These are phyloP conservation scores for Seiridium unicorne DNA, from an alignment of 2,329 filamentous ascomycete species.

Conservation along the genomic window DNA sequence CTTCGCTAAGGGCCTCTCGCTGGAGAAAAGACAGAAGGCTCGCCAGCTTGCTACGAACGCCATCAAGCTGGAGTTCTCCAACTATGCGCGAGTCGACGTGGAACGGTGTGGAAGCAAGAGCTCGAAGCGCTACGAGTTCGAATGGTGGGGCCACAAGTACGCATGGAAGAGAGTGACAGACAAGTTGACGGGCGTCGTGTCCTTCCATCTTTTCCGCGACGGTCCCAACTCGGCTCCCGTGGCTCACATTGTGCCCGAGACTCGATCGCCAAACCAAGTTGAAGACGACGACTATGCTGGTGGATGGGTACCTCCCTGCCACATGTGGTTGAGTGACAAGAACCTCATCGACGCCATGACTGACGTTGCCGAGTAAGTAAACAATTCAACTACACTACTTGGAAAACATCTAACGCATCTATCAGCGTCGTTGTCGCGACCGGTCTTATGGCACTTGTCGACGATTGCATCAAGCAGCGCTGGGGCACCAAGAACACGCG, in stretches of 20 bases:
- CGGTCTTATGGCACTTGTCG: conserved; percentile 84
- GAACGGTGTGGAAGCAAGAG: conserved; percentile 64
- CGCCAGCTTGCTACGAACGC: conserved; percentile 64
- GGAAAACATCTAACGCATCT: conserved; percentile 3
- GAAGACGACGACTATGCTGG: conserved; percentile 73
- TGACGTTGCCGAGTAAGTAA: conserved; percentile 80
- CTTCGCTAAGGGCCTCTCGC: conserved; percentile 24
- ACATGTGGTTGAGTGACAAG: conserved; percentile 84
- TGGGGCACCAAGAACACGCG: conserved; percentile 56
- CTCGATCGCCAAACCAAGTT: conserved; percentile 68
- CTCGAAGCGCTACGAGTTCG: conserved; percentile 81
- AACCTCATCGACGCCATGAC: conserved; percentile 66
- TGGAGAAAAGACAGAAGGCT: conserved; percentile 29
- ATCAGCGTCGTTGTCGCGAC: conserved; percentile 81
- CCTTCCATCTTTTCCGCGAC: conserved; percentile 76
- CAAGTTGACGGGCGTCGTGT: conserved; percentile 66
- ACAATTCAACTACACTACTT: neutral
- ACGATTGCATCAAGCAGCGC: conserved; percentile 83
- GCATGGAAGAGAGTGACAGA: conserved; percentile 75
- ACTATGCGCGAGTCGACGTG: conserved; percentile 90
- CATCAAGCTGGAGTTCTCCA: conserved; percentile 91
- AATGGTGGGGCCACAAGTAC: conserved; percentile 89
- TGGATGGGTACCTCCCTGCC: conserved; percentile 87
- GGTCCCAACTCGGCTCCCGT: conserved; percentile 61
- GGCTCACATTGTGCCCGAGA: conserved; percentile 83